phyloP scores from a whole-genome alignment of 2,329 filamentous ascomycete species.

The Calonectria hawksworthii region DNA sequence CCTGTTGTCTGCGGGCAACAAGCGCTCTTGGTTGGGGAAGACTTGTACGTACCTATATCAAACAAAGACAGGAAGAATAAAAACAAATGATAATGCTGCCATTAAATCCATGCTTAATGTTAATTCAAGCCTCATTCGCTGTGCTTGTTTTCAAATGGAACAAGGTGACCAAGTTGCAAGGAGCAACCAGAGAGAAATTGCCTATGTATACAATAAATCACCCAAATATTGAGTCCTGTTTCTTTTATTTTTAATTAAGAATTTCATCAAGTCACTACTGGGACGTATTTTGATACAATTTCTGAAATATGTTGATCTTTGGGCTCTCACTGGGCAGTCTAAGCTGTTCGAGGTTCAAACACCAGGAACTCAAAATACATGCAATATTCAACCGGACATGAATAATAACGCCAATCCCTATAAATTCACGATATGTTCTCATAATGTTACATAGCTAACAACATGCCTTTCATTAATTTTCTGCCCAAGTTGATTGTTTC shows the following conservation, averaged over 20 bases:
- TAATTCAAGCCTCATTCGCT: neutral
- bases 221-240: neutral
- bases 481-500: conserved; percentile 7
- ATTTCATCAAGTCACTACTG: neutral
- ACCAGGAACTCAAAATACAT: too few species aligned
- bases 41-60: conserved; percentile 26
- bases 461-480: neutral
- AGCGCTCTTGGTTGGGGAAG: conserved; percentile 11
- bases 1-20: conserved; percentile 19
- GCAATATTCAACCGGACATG: neutral
- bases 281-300: neutral
- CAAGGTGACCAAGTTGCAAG: neutral
- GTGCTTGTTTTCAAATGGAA: neutral
- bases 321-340: neutral
- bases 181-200: neutral
- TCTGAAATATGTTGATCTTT: neutral
- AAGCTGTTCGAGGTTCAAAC: neutral
- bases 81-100: conserved; percentile 7
- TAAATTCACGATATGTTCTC: too few species aligned
- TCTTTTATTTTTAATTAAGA: neutral
- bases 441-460: neutral
- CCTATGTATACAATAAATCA: neutral
- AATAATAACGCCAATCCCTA: neutral
- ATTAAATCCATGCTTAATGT: neutral
- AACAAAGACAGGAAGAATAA: conserved; percentile 27